phyloP scores from a whole-genome alignment of 331 rosid species.

The Malus hybrid region DNA sequence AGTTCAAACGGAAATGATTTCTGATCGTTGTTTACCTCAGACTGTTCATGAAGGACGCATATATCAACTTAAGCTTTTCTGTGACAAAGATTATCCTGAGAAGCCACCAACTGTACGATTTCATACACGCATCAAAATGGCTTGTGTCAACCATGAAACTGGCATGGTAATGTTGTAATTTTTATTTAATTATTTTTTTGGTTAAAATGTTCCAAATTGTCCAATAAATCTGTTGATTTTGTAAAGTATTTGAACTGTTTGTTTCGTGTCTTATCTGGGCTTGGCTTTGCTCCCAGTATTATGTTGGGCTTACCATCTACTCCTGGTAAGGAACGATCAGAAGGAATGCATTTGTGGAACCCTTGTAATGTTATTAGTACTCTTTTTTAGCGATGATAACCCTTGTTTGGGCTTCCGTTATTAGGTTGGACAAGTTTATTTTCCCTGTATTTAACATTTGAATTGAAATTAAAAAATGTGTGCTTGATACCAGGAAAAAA shows the following conservation, averaged over 20 bases:
- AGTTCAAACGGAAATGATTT: background rate
- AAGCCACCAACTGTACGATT: constrained; percentile 36
- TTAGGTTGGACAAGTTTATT: background rate
- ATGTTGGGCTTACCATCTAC: background rate
- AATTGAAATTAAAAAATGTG: background rate
- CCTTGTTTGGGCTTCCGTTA: background rate
- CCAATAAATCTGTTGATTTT: background rate
- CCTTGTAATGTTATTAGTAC: background rate
- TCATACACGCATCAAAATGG: constrained; percentile 35
- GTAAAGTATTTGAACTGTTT: background rate
- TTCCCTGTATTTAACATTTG: background rate
- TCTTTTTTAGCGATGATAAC: too few relatives aligned
- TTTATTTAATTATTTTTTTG: too few relatives aligned
- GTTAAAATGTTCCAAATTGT: background rate
- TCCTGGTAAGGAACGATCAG: background rate
- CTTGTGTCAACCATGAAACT: constrained; percentile 29
- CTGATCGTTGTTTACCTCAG: constrained; percentile 9
- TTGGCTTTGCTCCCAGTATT: background rate
- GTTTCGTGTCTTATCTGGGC: background rate
- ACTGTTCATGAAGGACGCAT: constrained; percentile 38
- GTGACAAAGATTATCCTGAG: constrained; percentile 39
- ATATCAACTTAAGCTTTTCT: constrained; percentile 32
- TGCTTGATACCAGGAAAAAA: too few relatives aligned
- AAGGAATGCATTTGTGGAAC: background rate
- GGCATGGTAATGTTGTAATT: constrained; percentile 25